Evolutionary conservation across 1,284 basidiomycete species (phyloP).

Genomic region (Tetrapyrgos nigripes): DNA sequence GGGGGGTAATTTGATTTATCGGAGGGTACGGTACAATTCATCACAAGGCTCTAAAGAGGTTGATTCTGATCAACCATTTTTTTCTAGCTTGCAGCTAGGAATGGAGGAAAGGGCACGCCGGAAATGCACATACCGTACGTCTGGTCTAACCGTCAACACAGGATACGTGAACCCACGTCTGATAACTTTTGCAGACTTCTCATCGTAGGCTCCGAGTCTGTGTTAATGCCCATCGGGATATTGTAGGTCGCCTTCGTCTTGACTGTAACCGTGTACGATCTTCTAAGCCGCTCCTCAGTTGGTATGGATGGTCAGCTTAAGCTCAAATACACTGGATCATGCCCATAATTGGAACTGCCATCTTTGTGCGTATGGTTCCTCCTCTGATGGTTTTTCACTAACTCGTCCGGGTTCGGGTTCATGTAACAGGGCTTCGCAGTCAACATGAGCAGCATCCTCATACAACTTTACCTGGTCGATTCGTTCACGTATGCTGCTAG

Average conservation of each 20-base stretch:
- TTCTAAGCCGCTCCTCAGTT: constrained; percentile 22
- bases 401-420: too few relatives aligned
- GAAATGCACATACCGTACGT: constrained; percentile 60
- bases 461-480: constrained; percentile 75
- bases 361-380: too few relatives aligned
- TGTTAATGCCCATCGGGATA: constrained; percentile 61
- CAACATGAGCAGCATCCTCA: constrained; percentile 57
- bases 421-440: not conserved
- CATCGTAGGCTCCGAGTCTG: constrained; percentile 57
- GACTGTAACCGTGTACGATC: too few relatives aligned
- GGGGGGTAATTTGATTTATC: constrained; percentile 42
- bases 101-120: constrained; percentile 58
- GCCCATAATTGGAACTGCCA: constrained; percentile 68
- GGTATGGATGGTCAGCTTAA: constrained; percentile 76
- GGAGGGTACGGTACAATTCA: too few relatives aligned
- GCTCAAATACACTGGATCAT: constrained; percentile 69
- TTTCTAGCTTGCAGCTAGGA: constrained; percentile 38
- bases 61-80: too few relatives aligned
- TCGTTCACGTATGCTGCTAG: constrained; percentile 74
- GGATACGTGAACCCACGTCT: too few relatives aligned
- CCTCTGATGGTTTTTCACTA: too few relatives aligned
- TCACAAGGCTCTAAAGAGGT: too few relatives aligned
- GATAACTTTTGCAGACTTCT: too few relatives aligned
- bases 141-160: too few relatives aligned
- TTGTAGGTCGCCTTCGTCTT: constrained; percentile 29